A percentile compares a stretch with the other conserved stretches of the same genome.
These are phyloP conservation scores for Penicillium sumatraense DNA, from an alignment of 2,329 filamentous ascomycete species.

Conservation along the genomic window DNA sequence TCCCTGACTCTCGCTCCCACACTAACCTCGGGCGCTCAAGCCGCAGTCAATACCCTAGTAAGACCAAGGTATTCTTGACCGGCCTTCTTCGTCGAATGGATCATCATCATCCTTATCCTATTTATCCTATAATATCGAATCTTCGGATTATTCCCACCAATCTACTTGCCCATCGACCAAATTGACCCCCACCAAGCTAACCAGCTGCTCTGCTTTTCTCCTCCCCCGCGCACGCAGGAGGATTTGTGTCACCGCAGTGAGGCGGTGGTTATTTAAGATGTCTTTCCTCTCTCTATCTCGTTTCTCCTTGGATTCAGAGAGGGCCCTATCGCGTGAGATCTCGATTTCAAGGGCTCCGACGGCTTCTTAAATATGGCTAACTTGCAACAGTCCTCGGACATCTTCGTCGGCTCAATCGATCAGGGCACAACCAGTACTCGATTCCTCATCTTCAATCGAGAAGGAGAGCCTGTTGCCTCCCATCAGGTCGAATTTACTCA, in stretches of 20 bases:
- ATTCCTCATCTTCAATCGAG: constrained; percentile 84
- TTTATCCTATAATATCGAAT: no score
- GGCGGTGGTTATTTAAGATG: constrained; percentile 9
- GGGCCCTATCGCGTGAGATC: no score
- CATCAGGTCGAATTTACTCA: constrained; percentile 88
- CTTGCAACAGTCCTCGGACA: constrained; percentile 33
- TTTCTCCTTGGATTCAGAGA: neutral
- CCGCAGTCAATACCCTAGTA: constrained; percentile 1
- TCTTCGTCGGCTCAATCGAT: constrained; percentile 83
- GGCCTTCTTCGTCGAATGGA: neutral
- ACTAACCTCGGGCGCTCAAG: constrained; percentile 8
- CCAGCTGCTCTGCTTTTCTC: no score
- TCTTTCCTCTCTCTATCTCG: neutral
- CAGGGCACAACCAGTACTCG: constrained; percentile 88
- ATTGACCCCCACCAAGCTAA: neutral
- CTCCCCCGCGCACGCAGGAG: constrained; percentile 2
- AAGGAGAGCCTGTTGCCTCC: constrained; percentile 75
- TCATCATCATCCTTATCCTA: no score
- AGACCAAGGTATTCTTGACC: no score
- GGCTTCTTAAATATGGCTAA: neutral
- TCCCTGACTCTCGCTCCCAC: neutral
- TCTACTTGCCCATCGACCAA: neutral
- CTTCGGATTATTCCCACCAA: constrained; percentile 13
- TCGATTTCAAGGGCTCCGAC: neutral
- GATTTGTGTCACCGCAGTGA: constrained; percentile 6